phyloP scores from a whole-genome alignment of 2,329 filamentous ascomycete genomes.

The Talaromyces sp. region DNA sequence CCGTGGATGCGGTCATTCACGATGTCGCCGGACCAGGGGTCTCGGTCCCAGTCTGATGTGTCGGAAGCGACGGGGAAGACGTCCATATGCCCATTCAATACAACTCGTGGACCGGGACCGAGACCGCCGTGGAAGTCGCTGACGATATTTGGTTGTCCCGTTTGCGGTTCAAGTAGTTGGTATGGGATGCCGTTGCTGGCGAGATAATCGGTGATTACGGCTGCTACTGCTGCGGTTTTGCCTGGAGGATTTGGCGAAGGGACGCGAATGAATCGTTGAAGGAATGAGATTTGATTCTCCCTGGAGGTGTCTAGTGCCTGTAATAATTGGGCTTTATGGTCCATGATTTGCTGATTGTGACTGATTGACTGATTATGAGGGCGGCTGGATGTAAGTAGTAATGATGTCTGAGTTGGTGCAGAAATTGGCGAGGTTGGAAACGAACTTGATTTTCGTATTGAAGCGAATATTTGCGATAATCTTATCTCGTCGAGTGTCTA shows the following conservation, averaged over 20 bases:
- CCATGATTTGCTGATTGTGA: background rate
- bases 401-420: background rate
- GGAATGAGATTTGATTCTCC: background rate
- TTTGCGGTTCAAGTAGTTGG: background rate
- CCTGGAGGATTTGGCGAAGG: constrained; percentile 6
- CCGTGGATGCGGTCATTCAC: constrained; percentile 35
- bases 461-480: background rate
- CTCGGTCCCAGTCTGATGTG: constrained; percentile 29
- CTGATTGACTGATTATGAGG: background rate
- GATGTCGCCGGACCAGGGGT: constrained; percentile 38
- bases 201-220: background rate
- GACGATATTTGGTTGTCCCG: constrained; percentile 3
- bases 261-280: background rate
- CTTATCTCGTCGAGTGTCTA: background rate
- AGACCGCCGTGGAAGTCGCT: background rate
- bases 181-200: background rate
- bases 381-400: background rate
- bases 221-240: background rate
- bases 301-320: background rate
- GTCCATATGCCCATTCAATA: constrained; percentile 45
- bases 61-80: constrained; percentile 38
- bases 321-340: background rate
- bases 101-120: constrained; percentile 26
- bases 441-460: background rate
- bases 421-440: background rate